These are phyloP conservation scores for Posidonia australis DNA, from an alignment of 106 monocot genomes.

Conservation along the genomic window DNA sequence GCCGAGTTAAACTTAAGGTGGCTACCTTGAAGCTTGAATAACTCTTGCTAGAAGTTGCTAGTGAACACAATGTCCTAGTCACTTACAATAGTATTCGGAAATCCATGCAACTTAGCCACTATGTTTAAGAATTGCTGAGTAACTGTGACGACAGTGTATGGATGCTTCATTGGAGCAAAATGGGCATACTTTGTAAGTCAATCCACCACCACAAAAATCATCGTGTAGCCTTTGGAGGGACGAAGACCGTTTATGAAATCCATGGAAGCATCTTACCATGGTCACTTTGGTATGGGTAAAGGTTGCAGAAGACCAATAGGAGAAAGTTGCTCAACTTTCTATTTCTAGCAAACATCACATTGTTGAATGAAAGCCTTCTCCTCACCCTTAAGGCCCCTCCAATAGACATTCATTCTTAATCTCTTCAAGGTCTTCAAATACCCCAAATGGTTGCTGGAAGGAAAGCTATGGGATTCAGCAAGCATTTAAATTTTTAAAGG, in stretches of 20 bases:
- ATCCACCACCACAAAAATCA: neutral
- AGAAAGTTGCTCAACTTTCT: too few relatives aligned
- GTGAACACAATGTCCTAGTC: neutral
- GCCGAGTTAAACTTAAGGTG: neutral
- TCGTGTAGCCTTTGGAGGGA: neutral
- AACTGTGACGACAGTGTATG: neutral
- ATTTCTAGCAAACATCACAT: too few relatives aligned
- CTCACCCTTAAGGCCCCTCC: too few relatives aligned
- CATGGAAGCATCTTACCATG: neutral
- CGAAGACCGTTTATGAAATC: neutral
- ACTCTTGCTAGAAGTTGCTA: neutral
- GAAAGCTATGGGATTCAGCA: too few relatives aligned
- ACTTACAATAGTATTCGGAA: neutral
- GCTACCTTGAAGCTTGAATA: neutral
- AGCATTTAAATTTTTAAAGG: too few relatives aligned
- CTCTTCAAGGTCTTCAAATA: too few relatives aligned
- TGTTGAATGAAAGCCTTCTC: too few relatives aligned
- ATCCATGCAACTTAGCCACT: neutral
- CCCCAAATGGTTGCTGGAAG: too few relatives aligned
- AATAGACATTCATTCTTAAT: too few relatives aligned
- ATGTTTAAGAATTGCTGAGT: neutral
- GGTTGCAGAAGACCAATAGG: neutral
- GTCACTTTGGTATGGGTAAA: neutral
- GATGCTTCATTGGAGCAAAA: neutral
- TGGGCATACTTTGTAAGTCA: neutral